phyloP scores from a whole-genome alignment of 2,329 filamentous ascomycete genomes.

The Cladosporium colombiae region DNA sequence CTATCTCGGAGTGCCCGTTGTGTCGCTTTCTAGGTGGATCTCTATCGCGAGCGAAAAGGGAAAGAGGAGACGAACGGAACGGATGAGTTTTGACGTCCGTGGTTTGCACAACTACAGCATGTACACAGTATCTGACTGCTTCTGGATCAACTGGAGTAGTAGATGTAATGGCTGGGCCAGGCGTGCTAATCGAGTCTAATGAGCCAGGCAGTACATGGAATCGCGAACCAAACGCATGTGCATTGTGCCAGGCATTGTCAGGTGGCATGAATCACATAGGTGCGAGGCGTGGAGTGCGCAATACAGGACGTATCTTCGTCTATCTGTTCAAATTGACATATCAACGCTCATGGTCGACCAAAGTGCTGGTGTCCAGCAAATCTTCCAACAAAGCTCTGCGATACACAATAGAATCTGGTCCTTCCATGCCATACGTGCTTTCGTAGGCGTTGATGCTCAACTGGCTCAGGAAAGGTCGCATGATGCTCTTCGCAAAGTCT shows the following conservation, averaged over 20 bases:
- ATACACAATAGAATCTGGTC: constrained; percentile 66
- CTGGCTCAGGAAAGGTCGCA: constrained; percentile 87
- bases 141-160: not conserved
- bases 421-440: constrained; percentile 82
- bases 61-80: constrained; percentile 7
- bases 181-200: not conserved
- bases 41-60: not conserved
- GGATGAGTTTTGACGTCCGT: not conserved
- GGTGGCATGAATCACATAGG: not conserved
- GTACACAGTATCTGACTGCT: not conserved
- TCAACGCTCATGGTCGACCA: constrained; percentile 35
- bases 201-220: not conserved
- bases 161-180: not conserved
- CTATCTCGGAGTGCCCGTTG: constrained; percentile 6
- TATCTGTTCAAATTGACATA: not conserved
- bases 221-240: not conserved
- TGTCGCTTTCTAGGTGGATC: not conserved
- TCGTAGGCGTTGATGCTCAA: constrained; percentile 94
- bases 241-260: not conserved
- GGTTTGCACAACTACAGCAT: not conserved
- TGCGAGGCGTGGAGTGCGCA: not conserved
- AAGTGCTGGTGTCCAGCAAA: constrained; percentile 51
- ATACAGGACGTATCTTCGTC: not conserved
- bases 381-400: constrained; percentile 34
- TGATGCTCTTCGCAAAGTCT: constrained; percentile 71